phyloP scores from a whole-genome alignment of 192 early-diverging fungal species.

The Gaertneriomyces sp. region DNA sequence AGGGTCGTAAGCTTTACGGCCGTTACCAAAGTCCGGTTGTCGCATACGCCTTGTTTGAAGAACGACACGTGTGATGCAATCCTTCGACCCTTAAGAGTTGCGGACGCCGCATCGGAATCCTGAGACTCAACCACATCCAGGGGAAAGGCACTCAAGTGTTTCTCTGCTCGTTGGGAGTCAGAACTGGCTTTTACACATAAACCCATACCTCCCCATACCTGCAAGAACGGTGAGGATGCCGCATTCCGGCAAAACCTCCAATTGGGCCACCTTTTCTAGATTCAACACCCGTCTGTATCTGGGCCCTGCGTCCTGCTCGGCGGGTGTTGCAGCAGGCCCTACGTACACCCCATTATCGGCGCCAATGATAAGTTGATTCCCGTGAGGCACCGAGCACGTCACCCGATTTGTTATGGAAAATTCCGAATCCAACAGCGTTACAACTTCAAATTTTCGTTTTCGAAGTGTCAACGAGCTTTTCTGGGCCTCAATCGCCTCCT shows the following conservation, averaged over 20 bases:
- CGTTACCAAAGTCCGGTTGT: constrained; percentile 61
- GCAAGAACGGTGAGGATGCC: constrained; percentile 78
- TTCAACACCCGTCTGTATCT: constrained; percentile 47
- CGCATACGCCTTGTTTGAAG: constrained; percentile 63
- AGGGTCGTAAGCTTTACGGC: constrained; percentile 71
- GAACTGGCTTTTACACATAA: not conserved
- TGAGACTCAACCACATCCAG: constrained; percentile 20
- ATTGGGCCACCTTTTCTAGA: constrained; percentile 77
- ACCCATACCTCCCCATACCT: constrained; percentile 47
- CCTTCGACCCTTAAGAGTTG: constrained; percentile 39
- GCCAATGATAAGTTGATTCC: constrained; percentile 70
- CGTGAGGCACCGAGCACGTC: constrained; percentile 52
- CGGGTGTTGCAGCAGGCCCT: constrained; percentile 36
- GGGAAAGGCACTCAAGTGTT: constrained; percentile 34
- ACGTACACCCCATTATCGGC: constrained; percentile 84
- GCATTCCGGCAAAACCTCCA: constrained; percentile 80
- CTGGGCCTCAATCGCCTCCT: constrained; percentile 72
- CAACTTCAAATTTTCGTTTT: constrained; percentile 51
- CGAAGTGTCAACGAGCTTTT: constrained; percentile 39
- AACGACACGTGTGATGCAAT: constrained; percentile 65
- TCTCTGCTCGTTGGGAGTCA: constrained; percentile 25
- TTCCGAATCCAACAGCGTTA: constrained; percentile 48
- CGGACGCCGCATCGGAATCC: constrained; percentile 10
- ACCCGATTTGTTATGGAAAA: constrained; percentile 55
- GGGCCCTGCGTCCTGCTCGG: not conserved